Evolutionary conservation across 2,329 filamentous ascomycete genomes (phyloP).

Genomic region (Penicillium sclerotigenum): DNA sequence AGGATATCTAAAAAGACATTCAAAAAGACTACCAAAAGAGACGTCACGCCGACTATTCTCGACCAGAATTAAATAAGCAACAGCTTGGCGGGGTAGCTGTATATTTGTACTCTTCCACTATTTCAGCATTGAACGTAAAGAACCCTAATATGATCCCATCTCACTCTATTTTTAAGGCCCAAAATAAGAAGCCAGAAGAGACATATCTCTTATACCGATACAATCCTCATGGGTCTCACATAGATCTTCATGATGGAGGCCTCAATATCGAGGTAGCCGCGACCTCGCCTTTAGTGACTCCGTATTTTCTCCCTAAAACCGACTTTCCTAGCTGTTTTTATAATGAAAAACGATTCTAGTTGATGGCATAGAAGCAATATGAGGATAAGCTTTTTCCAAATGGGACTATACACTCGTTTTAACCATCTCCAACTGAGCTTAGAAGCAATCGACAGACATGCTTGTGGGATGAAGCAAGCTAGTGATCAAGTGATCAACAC

Average conservation of each 20-base stretch:
- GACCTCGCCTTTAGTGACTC: background rate
- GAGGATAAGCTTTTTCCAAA: background rate
- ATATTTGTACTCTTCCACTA: no score
- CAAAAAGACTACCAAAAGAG: no score
- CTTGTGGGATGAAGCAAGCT: background rate
- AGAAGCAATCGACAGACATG: background rate
- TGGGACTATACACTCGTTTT: background rate
- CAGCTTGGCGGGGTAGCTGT: no score
- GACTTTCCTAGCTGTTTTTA: background rate
- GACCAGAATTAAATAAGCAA: background rate
- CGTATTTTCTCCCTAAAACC: background rate
- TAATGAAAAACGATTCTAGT: no score
- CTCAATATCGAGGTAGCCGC: background rate
- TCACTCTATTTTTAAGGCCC: background rate
- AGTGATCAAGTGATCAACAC: background rate
- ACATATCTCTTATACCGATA: background rate
- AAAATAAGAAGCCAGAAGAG: background rate
- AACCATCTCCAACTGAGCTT: background rate
- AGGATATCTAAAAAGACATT: no score
- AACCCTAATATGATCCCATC: background rate
- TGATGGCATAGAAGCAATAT: background rate
- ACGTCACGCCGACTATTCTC: no score
- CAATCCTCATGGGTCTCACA: background rate
- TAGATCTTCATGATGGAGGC: background rate
- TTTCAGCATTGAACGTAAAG: background rate